These are phyloP conservation scores for Carallia pectinifolia DNA, from an alignment of 345 rosid species.

Conservation along the genomic window DNA sequence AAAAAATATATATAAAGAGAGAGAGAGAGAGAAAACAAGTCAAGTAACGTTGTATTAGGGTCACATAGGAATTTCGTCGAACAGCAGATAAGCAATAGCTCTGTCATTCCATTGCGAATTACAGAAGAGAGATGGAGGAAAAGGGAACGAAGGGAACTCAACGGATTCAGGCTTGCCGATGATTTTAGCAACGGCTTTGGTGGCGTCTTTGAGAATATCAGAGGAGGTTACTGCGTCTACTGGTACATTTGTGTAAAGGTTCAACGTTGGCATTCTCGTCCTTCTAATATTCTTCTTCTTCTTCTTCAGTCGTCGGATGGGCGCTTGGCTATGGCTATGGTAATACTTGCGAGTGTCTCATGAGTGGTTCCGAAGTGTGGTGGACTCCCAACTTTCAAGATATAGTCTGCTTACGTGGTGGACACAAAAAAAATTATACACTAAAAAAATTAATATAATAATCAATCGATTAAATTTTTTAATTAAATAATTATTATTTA, in stretches of 20 bases:
- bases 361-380: too few relatives aligned
- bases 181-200: slow-evolving; percentile 79
- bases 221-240: slow-evolving; percentile 81
- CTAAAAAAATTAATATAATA: too few relatives aligned
- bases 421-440: too few relatives aligned
- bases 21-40: background rate
- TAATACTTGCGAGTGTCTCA: too few relatives aligned
- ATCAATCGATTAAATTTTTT: too few relatives aligned
- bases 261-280: slow-evolving; percentile 74
- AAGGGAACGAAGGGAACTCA: slow-evolving; percentile 1
- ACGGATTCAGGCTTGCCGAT: slow-evolving; percentile 97
- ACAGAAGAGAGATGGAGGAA: background rate
- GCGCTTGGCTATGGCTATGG: background rate
- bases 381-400: too few relatives aligned
- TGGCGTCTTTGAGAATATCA: slow-evolving; percentile 90
- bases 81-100: slow-evolving; percentile 29
- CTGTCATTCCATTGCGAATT: background rate
- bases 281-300: background rate
- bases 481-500: too few relatives aligned
- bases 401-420: too few relatives aligned
- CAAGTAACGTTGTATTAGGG: background rate
- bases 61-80: slow-evolving; percentile 36
- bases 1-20: too few relatives aligned
- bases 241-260: slow-evolving; percentile 74
- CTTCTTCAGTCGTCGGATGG: background rate